A percentile compares a stretch with the other conserved stretches of the same genome.
Evolutionary conservation across 2,329 filamentous ascomycete genomes (phyloP).

Genomic region (Ophidiomyces ophidiicola): DNA sequence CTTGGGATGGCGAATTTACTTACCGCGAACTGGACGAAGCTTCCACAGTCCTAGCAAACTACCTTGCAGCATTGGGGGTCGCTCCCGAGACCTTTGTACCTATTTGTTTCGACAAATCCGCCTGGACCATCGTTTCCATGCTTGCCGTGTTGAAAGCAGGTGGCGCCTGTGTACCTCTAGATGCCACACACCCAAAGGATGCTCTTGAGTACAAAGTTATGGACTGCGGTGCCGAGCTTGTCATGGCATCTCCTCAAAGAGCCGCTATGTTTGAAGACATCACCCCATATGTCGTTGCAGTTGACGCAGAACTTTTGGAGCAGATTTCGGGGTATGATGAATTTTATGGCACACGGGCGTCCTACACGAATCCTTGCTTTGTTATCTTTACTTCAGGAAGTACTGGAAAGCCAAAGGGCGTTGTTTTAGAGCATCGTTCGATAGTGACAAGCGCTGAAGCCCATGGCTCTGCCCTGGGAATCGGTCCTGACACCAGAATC

Average conservation of each 20-base stretch:
- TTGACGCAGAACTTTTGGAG: constrained; percentile 16
- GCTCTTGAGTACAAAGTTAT: constrained; percentile 29
- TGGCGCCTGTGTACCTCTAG: constrained; percentile 17
- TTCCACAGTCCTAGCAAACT: constrained; percentile 15
- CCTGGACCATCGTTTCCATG: constrained; percentile 17
- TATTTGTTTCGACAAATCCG: constrained; percentile 17
- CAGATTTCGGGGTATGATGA: constrained; percentile 7
- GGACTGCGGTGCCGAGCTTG: constrained; percentile 31
- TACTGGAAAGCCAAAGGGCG: constrained; percentile 73
- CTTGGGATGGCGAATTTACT: constrained; percentile 19
- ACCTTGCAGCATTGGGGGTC: constrained; percentile 14
- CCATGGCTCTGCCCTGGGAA: constrained; percentile 35
- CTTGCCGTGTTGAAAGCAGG: constrained; percentile 17
- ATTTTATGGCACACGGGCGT: constrained; percentile 36
- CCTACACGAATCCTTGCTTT: constrained; percentile 63
- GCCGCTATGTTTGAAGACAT: constrained; percentile 32
- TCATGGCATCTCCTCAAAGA: constrained; percentile 28
- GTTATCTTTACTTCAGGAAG: constrained; percentile 75
- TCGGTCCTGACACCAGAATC: constrained; percentile 23
- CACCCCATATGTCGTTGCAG: constrained; percentile 30
- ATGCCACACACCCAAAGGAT: constrained; percentile 22
- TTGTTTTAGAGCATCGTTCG: constrained; percentile 57
- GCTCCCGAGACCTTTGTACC: constrained; percentile 14
- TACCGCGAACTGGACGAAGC: constrained; percentile 17
- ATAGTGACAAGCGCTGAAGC: constrained; percentile 21